Conservation (phyloP, 345 rosid genomes). For the Gossypium anomalum region DNA sequence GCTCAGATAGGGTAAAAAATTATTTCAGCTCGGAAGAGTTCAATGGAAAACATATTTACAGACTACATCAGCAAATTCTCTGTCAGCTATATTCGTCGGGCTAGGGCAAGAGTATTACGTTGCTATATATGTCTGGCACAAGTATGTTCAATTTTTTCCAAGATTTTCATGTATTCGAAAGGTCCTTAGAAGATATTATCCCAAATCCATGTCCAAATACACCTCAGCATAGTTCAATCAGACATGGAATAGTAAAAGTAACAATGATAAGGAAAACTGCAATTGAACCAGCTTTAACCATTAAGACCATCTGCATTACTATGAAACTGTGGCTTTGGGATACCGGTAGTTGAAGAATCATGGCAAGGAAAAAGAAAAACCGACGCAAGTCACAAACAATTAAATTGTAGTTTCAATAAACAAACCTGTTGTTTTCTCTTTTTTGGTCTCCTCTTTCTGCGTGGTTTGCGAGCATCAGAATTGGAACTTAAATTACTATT, state of each 20-base stretch:
- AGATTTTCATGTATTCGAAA: no score
- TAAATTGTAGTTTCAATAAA: not conserved
- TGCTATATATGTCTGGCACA: no score
- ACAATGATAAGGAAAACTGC: not conserved
- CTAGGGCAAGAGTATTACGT: no score
- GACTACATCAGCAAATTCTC: no score
- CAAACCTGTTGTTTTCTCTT: constrained; percentile 65
- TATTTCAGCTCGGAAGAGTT: no score
- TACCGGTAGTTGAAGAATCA: not conserved
- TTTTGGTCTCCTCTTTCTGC: constrained; percentile 89
- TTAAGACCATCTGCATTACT: not conserved
- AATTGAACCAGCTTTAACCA: not conserved
- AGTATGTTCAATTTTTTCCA: no score
- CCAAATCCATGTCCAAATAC: no score
- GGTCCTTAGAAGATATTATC: no score
- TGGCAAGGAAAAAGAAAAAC: not conserved
- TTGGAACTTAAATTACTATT: constrained; percentile 79
- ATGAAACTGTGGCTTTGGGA: not conserved
- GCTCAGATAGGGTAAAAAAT: no score
- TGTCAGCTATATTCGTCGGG: no score
- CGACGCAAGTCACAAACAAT: not conserved
- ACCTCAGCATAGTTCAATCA: no score
- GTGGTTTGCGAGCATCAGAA: constrained; percentile 86
- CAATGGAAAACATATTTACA: no score
- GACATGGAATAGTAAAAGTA: not conserved